Evolutionary conservation across 129 eudicot genomes (phyloP).

Genomic region (Artemisia annua): DNA sequence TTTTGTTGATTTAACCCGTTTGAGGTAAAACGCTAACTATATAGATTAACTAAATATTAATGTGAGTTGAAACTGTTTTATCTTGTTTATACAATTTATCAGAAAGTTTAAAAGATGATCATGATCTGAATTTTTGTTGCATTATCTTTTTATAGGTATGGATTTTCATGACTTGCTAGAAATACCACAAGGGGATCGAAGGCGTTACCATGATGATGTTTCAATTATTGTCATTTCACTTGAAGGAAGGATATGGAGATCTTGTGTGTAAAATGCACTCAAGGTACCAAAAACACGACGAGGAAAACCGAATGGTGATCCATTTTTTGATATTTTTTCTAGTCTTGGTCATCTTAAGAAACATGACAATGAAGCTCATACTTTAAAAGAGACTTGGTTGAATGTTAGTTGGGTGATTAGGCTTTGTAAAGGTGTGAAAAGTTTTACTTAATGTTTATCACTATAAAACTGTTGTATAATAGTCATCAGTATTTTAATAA

Average conservation of each 20-base stretch:
- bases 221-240: conserved; percentile 91
- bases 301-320: conserved; percentile 34
- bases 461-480: conserved; percentile 48
- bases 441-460: conserved; percentile 38
- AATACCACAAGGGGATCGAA: conserved; percentile 97
- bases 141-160: conserved; percentile 52
- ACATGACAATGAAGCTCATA: conserved; percentile 45
- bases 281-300: conserved; percentile 19
- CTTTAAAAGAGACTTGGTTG: conserved; percentile 37
- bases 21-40: too few relatives aligned
- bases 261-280: conserved; percentile 63
- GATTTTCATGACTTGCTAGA: conserved; percentile 94
- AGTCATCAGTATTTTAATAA: conserved; percentile 54
- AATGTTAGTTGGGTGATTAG: conserved; percentile 43
- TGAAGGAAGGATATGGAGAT: conserved; percentile 99
- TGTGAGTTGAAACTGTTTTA: too few relatives aligned
- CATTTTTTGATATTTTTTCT: conserved; percentile 47
- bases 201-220: conserved; percentile 97
- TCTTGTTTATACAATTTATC: not conserved
- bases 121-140: not conserved
- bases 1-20: too few relatives aligned
- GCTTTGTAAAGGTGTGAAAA: conserved; percentile 62
- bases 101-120: conserved; percentile 3
- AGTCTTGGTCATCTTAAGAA: conserved; percentile 42
- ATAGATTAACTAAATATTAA: too few relatives aligned